These are phyloP conservation scores for Candida gigantensis DNA, from an alignment of 1,139 yeast species.

Conservation along the genomic window DNA sequence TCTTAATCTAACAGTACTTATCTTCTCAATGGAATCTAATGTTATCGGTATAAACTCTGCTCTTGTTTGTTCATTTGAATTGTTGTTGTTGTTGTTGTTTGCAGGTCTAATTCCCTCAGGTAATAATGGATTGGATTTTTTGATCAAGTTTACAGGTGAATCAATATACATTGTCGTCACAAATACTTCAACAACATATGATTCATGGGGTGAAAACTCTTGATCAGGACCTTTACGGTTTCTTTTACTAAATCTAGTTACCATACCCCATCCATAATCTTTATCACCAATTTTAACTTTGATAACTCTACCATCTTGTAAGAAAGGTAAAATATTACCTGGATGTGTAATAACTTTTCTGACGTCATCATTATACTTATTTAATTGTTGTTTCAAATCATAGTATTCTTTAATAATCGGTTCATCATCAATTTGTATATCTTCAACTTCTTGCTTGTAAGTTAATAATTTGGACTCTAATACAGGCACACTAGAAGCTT, in stretches of 20 bases:
- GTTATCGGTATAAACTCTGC: constrained; percentile 85
- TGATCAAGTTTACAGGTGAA: constrained; percentile 70
- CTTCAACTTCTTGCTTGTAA: constrained; percentile 49
- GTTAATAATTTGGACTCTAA: constrained; percentile 66
- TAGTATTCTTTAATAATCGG: constrained; percentile 75
- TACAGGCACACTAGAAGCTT: constrained; percentile 83
- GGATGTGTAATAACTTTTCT: constrained; percentile 91
- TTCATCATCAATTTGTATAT: constrained; percentile 70
- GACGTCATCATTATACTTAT: constrained; percentile 71
- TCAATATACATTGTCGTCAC: constrained; percentile 78
- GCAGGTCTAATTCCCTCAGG: constrained; percentile 93
- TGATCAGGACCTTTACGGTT: constrained; percentile 37
- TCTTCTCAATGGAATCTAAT: constrained; percentile 66
- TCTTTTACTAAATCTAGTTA: constrained; percentile 74
- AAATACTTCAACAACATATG: constrained; percentile 83
- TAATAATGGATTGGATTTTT: constrained; percentile 69
- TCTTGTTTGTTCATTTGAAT: constrained; percentile 73
- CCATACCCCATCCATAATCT: constrained; percentile 96
- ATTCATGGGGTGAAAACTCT: constrained; percentile 73
- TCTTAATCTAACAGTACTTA: constrained; percentile 78
- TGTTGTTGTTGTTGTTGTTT: no score
- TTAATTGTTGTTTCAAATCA: constrained; percentile 73
- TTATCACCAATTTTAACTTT: constrained; percentile 58
- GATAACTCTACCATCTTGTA: constrained; percentile 87
- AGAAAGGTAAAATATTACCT: constrained; percentile 74